Evolutionary conservation across 163 green algal genomes (phyloP).

Genomic region (Chlamydomonas reinhardtii): DNA sequence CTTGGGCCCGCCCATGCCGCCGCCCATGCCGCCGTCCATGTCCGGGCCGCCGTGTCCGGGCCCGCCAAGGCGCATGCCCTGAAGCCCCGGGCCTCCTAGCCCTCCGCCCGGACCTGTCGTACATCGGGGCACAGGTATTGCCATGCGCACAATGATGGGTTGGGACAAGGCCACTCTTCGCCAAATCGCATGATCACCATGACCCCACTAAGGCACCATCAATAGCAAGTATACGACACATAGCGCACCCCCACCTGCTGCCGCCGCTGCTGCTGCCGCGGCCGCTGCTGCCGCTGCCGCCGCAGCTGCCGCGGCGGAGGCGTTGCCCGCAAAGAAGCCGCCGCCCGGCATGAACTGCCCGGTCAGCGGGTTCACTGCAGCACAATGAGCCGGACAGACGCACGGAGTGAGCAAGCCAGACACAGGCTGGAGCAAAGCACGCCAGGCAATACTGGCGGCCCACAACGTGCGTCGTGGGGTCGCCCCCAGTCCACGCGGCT

Average conservation of each 20-base stretch:
- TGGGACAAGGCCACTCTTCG: too few species aligned
- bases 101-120: neutral
- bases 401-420: neutral
- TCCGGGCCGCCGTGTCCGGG: neutral
- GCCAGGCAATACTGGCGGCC: too few species aligned
- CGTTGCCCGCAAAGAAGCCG: conserved; percentile 30
- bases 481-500: too few species aligned
- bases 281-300: conserved; percentile 41
- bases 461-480: too few species aligned
- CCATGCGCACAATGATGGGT: too few species aligned
- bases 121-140: neutral
- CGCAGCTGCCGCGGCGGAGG: conserved; percentile 22
- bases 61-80: conserved; percentile 1
- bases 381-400: neutral
- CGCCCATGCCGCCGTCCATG: conserved; percentile 5
- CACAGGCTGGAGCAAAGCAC: too few species aligned
- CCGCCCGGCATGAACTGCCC: conserved; percentile 41
- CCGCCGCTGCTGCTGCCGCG: conserved; percentile 27
- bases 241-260: neutral
- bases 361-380: conserved; percentile 32
- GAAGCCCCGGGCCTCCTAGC: neutral
- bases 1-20: neutral
- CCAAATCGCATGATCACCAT: too few species aligned
- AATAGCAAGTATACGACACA: neutral
- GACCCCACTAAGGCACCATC: too few species aligned